Evolutionary conservation across 225 moss, liverwort and hornwort genomes (phyloP), one percentile per base, ranked within the genome.

Genomic region (Physcomitrellopsis africana): DNA sequence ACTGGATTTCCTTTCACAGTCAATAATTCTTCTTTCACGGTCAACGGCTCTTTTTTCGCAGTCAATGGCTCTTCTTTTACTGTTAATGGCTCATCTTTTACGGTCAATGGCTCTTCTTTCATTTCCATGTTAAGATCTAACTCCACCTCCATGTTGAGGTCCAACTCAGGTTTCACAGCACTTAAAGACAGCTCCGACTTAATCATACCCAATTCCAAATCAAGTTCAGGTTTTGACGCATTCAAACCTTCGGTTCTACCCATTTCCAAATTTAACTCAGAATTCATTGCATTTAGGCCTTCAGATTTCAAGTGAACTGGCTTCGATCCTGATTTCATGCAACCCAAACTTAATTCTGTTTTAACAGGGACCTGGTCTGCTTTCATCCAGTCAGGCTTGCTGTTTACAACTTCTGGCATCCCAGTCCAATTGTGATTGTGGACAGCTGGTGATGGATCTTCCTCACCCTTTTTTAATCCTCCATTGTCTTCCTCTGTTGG

Each of bases 71-170:
- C 79, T 27, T 79, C 78, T 51, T 70, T 75, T 43, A 75, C 47
- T 17, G 63, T 49, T 57, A 69, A 63, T 63, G 48, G 69, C 61
- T 79, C 81, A 59, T 64, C 65, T 82, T 88, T 82, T 47, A 73
- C 67, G 55, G 23, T 22, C 60, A 48, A 46, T 55, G 78, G 55
- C 61, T 94, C 87, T 72, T 86, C 86, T 72, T 83, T 85, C 49
- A 90, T 75, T 79, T 83, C 91, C 80, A 83, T 67, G 77, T 95
- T 95, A 52, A 95, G 76, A 86, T 95, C 94, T 65, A 91, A 78
- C 77, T 85, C 81, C 67, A 86, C 84, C 43, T 85, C 90, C 53
- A 85, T 77, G 80, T 85, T 90, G 7, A 70, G 78, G 72, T 95
- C 94, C 83, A 83, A 80, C 18, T 62, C 77, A 41, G 80, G 83